Evolutionary conservation across 495 filamentous ascomycete species (phyloP).

Genomic region (Usnea hakonensis): DNA sequence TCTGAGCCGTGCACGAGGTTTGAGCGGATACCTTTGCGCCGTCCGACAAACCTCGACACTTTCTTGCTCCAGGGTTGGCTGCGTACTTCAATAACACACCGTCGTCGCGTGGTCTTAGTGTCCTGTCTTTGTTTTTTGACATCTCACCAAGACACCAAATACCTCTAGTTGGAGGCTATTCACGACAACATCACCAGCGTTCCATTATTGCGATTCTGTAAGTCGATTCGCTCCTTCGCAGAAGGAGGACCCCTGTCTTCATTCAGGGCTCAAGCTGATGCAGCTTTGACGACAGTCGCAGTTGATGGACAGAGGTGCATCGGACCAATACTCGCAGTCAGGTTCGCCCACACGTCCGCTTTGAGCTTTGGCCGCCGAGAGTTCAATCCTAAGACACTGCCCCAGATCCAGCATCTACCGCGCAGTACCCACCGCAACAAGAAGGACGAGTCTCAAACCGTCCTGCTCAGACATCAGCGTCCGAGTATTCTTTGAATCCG

Average conservation of each 20-base stretch:
- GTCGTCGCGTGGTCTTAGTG: constrained; percentile 23
- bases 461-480: constrained; percentile 73
- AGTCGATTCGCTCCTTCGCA: constrained; percentile 12
- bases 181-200: constrained; percentile 16
- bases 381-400: constrained; percentile 70
- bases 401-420: constrained; percentile 84
- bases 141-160: constrained; percentile 14
- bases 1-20: constrained; percentile 11
- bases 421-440: constrained; percentile 59
- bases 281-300: constrained; percentile 32
- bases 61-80: constrained; percentile 5
- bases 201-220: constrained; percentile 18
- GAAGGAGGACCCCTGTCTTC: background rate
- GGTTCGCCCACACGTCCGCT: constrained; percentile 85
- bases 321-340: constrained; percentile 89
- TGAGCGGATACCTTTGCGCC: constrained; percentile 11
- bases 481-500: constrained; percentile 78
- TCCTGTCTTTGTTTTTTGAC: constrained; percentile 22
- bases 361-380: constrained; percentile 57
- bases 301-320: constrained; percentile 82
- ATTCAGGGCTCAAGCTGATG: constrained; percentile 9
- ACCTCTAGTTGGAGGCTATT: constrained; percentile 23
- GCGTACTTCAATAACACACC: constrained; percentile 16
- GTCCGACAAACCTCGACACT: background rate
- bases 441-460: constrained; percentile 61